A percentile compares a stretch with the other conserved stretches of the same genome.
Conservation (phyloP, 345 rosid genomes). For the Eucalyptus pumila region DNA sequence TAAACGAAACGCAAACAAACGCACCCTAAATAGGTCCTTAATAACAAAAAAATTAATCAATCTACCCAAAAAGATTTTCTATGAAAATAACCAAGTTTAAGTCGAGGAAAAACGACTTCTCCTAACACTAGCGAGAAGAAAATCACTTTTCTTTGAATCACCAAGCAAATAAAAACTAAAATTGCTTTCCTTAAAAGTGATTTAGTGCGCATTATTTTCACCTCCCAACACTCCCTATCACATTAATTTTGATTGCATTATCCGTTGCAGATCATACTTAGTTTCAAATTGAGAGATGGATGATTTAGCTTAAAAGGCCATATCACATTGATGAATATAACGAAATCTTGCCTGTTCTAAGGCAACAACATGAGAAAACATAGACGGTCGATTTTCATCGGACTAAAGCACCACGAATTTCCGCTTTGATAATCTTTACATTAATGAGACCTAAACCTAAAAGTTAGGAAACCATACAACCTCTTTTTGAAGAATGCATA, state of each 20-base stretch:
- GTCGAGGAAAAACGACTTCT: fast-evolving
- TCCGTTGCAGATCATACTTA: no score
- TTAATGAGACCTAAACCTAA: not conserved
- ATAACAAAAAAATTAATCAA: not conserved
- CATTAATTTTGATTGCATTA: no score
- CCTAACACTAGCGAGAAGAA: fast-evolving
- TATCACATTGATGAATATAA: not conserved
- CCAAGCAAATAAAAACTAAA: no score
- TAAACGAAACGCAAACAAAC: no score
- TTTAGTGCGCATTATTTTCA: no score
- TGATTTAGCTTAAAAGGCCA: not conserved
- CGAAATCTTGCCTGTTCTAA: not conserved
- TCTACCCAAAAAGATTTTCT: not conserved
- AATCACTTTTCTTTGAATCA: not conserved
- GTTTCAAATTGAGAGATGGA: not conserved
- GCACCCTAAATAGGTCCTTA: no score
- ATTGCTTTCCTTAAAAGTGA: no score
- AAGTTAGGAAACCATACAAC: not conserved
- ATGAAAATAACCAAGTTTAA: not conserved
- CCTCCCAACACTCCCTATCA: no score
- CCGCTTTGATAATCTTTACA: not conserved
- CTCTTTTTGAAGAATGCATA: not conserved
- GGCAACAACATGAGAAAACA: not conserved
- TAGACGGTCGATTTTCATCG: not conserved
- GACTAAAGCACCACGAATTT: not conserved